These are phyloP conservation scores for Geranomyces variabilis DNA, from an alignment of 192 early-diverging fungal genomes.

Conservation along the genomic window DNA sequence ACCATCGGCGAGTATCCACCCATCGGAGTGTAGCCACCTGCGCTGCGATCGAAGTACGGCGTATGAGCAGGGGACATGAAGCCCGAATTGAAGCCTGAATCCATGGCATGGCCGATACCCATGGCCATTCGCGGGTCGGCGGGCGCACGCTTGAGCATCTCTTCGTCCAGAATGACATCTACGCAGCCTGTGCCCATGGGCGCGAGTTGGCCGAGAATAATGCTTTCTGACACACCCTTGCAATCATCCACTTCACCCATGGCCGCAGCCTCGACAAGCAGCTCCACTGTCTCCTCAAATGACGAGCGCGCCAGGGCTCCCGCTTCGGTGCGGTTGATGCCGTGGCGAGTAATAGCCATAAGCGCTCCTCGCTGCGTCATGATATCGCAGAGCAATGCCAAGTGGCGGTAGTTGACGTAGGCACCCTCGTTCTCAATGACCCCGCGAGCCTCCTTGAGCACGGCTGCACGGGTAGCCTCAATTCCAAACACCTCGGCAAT, in stretches of 20 bases:
- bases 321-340: constrained; percentile 95
- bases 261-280: constrained; percentile 93
- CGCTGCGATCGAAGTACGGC: constrained; percentile 70
- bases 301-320: constrained; percentile 93
- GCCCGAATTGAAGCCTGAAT: constrained; percentile 36
- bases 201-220: constrained; percentile 96
- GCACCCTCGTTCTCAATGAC: constrained; percentile 96
- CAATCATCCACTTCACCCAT: constrained; percentile 93
- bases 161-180: constrained; percentile 91
- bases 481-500: constrained; percentile 92
- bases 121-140: constrained; percentile 5
- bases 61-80: constrained; percentile 75
- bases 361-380: constrained; percentile 93
- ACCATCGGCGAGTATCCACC: constrained; percentile 51
- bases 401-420: constrained; percentile 98
- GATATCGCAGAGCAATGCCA: constrained; percentile 92
- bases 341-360: constrained; percentile 97
- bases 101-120: background rate
- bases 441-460: constrained; percentile 85
- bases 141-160: constrained; percentile 76
- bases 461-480: constrained; percentile 89
- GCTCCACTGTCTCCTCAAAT: constrained; percentile 99
- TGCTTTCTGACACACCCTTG: constrained; percentile 95
- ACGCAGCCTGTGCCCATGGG: constrained; percentile 94
- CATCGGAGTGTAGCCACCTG: constrained; percentile 37